Evolutionary conservation across 306 rosid genomes (phyloP).

Genomic region (Carpinus viminea): DNA sequence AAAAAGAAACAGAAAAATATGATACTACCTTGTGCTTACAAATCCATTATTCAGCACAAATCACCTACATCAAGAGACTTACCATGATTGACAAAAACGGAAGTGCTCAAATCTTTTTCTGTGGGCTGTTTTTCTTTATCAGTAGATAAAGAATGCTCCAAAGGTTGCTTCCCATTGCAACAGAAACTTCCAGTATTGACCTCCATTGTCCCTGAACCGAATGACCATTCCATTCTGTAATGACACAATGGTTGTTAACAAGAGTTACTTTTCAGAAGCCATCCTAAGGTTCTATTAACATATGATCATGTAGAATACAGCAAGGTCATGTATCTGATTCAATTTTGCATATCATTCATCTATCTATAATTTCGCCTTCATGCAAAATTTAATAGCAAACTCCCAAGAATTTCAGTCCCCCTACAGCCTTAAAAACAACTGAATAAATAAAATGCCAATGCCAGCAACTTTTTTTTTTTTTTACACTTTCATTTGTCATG

Average conservation of each 20-base stretch:
- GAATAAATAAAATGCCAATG: neutral
- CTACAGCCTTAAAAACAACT: neutral
- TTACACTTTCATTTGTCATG: neutral
- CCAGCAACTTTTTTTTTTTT: neutral
- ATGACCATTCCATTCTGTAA: conserved; percentile 39
- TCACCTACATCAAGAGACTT: conserved; percentile 24
- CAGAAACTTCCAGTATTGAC: conserved; percentile 48
- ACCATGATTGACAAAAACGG: conserved; percentile 78
- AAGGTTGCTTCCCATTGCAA: conserved; percentile 51
- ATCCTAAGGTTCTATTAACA: conserved; percentile 1
- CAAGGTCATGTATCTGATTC: neutral
- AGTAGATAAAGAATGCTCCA: conserved; percentile 49
- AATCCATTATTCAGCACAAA: neutral
- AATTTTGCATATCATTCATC: neutral
- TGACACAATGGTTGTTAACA: conserved; percentile 3
- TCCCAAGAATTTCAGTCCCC: neutral
- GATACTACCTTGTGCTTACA: neutral
- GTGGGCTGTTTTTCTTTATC: conserved; percentile 50
- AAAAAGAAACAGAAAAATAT: neutral
- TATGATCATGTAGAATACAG: conserved; percentile 20
- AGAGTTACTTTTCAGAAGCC: conserved; percentile 2
- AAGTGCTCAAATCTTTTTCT: conserved; percentile 49
- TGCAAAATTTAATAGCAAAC: neutral
- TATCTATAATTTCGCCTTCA: neutral
- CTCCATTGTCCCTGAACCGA: conserved; percentile 60